These are phyloP conservation scores for Colletotrichum paranaense DNA, from an alignment of 2,329 filamentous ascomycete genomes.

Conservation along the genomic window DNA sequence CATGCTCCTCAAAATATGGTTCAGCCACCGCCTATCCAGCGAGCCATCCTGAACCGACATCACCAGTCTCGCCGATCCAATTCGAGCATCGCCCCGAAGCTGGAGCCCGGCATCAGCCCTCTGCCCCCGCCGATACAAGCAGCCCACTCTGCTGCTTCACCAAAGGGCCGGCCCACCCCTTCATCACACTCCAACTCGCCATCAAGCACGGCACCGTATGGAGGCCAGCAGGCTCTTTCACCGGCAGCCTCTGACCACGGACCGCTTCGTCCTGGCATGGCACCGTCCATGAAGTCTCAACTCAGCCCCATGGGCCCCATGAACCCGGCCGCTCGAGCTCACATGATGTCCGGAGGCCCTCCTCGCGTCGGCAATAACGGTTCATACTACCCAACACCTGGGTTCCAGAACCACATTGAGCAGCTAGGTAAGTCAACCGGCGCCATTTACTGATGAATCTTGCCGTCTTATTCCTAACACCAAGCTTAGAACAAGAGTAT, in stretches of 20 bases:
- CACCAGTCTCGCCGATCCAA: slow-evolving; percentile 79
- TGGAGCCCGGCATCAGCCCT: slow-evolving; percentile 64
- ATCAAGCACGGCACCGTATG: slow-evolving; percentile 59
- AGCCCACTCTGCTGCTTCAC: slow-evolving; percentile 67
- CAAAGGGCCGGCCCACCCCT: slow-evolving; percentile 84
- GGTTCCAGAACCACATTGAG: slow-evolving; percentile 92
- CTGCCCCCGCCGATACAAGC: slow-evolving; percentile 57
- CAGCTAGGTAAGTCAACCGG: slow-evolving; percentile 89
- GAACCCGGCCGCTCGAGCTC: slow-evolving; percentile 45
- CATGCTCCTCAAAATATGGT: slow-evolving; percentile 75
- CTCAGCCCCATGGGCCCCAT: slow-evolving; percentile 46
- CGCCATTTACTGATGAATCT: slow-evolving; percentile 61
- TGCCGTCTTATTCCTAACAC: slow-evolving; percentile 76
- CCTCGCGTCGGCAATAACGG: slow-evolving; percentile 54
- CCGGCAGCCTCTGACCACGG: slow-evolving; percentile 60
- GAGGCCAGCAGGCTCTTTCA: slow-evolving; percentile 52
- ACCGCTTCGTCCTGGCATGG: slow-evolving; percentile 54
- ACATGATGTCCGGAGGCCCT: slow-evolving; percentile 45
- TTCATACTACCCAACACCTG: slow-evolving; percentile 81
- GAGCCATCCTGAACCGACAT: slow-evolving; percentile 84
- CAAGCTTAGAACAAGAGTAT: slow-evolving; percentile 93
- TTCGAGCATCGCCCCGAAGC: slow-evolving; percentile 80
- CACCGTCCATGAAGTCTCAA: slow-evolving; percentile 53
- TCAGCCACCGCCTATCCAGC: slow-evolving; percentile 81
- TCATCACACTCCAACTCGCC: slow-evolving; percentile 78